Percentiles rank a stretch among this genome's conserved stretches.
Conservation (phyloP, 768 basidiomycete genomes). For the Tricholoma hemisulphureum region DNA sequence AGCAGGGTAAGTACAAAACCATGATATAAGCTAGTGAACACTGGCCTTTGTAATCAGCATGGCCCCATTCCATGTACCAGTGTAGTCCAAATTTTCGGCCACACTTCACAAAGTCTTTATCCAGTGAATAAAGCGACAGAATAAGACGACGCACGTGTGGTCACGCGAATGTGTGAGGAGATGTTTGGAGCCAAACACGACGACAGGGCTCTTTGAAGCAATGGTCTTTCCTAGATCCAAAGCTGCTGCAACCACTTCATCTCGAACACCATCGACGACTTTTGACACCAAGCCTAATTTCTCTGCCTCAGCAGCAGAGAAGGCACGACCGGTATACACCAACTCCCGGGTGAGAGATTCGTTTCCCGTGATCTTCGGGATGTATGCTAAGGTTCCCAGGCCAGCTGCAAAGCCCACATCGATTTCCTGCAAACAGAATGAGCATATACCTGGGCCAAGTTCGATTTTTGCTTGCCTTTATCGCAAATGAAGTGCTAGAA, state of each 20-base stretch:
- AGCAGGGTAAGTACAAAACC: background rate
- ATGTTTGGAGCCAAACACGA: slow-evolving; percentile 73
- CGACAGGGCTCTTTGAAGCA: slow-evolving; percentile 79
- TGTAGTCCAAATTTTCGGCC: slow-evolving; percentile 42
- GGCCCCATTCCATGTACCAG: slow-evolving; percentile 42
- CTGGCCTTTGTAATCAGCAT: slow-evolving; percentile 39
- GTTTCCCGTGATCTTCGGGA: slow-evolving; percentile 78
- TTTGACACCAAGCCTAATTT: slow-evolving; percentile 72
- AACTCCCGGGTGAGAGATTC: slow-evolving; percentile 71
- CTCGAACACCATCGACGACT: slow-evolving; percentile 64
- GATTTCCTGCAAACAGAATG: slow-evolving; percentile 60
- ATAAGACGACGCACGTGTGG: slow-evolving; percentile 52
- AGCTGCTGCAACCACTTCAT: slow-evolving; percentile 66
- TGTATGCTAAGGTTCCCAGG: slow-evolving; percentile 78
- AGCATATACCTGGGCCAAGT: background rate
- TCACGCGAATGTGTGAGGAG: slow-evolving; percentile 77
- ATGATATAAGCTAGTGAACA: background rate
- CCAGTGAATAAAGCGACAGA: background rate
- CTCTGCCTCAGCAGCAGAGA: slow-evolving; percentile 65
- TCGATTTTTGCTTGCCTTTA: slow-evolving; percentile 72
- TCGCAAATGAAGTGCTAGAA: slow-evolving; percentile 57
- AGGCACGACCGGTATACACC: slow-evolving; percentile 68
- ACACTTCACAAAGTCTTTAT: slow-evolving; percentile 24
- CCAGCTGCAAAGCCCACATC: slow-evolving; percentile 87
- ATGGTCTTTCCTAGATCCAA: slow-evolving; percentile 64